Conservation (phyloP, 768 basidiomycete genomes). For the Termitomyces sp. region DNA sequence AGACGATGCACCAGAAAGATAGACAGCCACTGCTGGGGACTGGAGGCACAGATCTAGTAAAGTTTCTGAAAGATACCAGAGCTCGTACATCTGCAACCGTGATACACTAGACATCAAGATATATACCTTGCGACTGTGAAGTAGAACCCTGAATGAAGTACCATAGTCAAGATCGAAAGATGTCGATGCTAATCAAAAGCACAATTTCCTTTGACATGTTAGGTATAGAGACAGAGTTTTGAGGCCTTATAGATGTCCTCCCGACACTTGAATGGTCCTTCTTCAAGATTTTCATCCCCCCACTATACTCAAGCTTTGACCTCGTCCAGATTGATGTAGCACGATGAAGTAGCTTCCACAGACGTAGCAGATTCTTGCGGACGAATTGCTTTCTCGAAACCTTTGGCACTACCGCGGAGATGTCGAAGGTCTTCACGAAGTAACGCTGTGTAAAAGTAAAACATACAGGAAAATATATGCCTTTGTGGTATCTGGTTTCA, state of each 20-base stretch:
- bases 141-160: not conserved
- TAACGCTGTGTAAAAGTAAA: not conserved
- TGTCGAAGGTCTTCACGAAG: not conserved
- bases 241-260: not conserved
- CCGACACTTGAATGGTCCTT: not conserved
- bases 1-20: conserved; percentile 17
- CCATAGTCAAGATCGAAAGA: not conserved
- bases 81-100: conserved; percentile 52
- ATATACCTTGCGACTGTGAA: not conserved
- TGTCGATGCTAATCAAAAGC: not conserved
- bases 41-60: conserved; percentile 74
- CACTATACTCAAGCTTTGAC: not conserved
- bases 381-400: not conserved
- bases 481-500: not conserved
- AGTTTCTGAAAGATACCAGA: conserved; percentile 68
- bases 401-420: not conserved
- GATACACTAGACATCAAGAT: not conserved
- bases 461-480: not conserved
- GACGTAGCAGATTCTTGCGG: not conserved
- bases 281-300: not conserved
- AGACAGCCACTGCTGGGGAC: conserved; percentile 48
- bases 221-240: not conserved
- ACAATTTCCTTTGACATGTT: too few species aligned
- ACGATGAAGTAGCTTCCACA: not conserved
- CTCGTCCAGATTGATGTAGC: not conserved